These are phyloP conservation scores for Byssothecium circinans DNA, from an alignment of 2,329 filamentous ascomycete species.

Conservation along the genomic window DNA sequence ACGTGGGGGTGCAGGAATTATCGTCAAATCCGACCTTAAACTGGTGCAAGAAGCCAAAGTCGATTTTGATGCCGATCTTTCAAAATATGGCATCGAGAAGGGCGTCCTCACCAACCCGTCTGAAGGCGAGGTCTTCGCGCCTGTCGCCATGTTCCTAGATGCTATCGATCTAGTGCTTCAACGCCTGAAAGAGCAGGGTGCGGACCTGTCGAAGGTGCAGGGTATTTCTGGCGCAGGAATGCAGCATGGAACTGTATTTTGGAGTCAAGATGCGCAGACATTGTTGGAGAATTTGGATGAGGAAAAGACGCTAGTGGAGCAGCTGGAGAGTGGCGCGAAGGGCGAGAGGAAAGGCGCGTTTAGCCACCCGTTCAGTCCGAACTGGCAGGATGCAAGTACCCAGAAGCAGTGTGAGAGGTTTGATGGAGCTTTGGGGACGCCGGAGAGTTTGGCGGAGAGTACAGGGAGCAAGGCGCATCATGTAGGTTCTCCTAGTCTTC, in stretches of 20 bases:
- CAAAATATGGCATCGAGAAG: constrained; percentile 71
- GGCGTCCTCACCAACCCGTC: constrained; percentile 81
- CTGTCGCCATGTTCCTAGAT: constrained; percentile 92
- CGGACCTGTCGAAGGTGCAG: constrained; percentile 73
- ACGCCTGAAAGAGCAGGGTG: constrained; percentile 68
- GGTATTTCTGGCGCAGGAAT: constrained; percentile 91
- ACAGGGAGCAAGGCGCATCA: constrained; percentile 96
- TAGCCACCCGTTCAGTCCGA: constrained; percentile 84
- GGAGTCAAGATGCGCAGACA: constrained; percentile 70
- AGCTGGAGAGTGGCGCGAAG: constrained; percentile 57
- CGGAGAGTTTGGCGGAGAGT: constrained; percentile 69
- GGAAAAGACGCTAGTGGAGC: constrained; percentile 66
- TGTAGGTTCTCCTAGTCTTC: constrained; percentile 54
- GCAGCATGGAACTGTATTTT: constrained; percentile 97
- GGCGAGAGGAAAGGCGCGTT: constrained; percentile 61
- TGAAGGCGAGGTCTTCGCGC: constrained; percentile 88
- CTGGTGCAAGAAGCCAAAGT: constrained; percentile 85
- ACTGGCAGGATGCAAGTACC: constrained; percentile 98
- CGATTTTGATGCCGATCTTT: constrained; percentile 89
- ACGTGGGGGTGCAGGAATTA: constrained; percentile 58
- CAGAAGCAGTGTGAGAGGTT: constrained; percentile 89
- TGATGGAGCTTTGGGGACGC: constrained; percentile 68
- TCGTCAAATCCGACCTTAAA: constrained; percentile 79
- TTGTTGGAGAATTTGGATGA: constrained; percentile 64
- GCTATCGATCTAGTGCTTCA: constrained; percentile 82